Evolutionary conservation across 1,139 yeast species (phyloP), one percentile per base, ranked within the genome.

Genomic region (Protomyces macrosporus): DNA sequence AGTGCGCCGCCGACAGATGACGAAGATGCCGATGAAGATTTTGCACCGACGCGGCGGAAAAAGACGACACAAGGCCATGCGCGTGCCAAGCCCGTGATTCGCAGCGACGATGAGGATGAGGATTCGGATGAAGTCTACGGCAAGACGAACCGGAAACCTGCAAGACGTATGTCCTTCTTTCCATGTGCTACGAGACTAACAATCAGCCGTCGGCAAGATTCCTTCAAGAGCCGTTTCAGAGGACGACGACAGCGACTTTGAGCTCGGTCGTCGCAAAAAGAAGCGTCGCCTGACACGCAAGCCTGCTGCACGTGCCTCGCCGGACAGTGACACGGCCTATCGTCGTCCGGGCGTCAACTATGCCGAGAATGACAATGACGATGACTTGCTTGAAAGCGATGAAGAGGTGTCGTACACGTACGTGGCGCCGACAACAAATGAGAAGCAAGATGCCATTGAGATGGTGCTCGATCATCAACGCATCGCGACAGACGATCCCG

Each of bases 401-500:
- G 56, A 52, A 14, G 62, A 58, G 34, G 52, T 52, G n/a, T 56
- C 39, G 32, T 58, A 58, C 33, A 16, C 14, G 14, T 58, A 58
- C 42, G 53, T 58, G 9, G 56, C 36, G n/a, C 56, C 53, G n/a
- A 42, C 56, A 3, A 1, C 23, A 23, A 42, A 23, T 12, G 63
- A 45, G 39, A 35, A 45, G 33, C 53, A 35, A 14, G 63, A 60
- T 10, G 48, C 50, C 30, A 63, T 63, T 40, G 65, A 63, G 30
- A 42, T 63, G 35, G 65, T 63, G 6, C 45, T 63, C 23, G 63
- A 63, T 50, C 65, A 63, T 55, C 65, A 50, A 33, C 57, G 60
- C 4, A 50, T 48, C 48, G 57, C 45, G 14, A 12, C 37, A 4
- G 63, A 53, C n/a, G 35, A 14, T 32, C 32, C 16, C 10, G 40